A percentile compares a stretch with the other conserved stretches of the same genome.
Evolutionary conservation across 2,329 filamentous ascomycete species (phyloP).

Genomic region (Ascomycota sp.): DNA sequence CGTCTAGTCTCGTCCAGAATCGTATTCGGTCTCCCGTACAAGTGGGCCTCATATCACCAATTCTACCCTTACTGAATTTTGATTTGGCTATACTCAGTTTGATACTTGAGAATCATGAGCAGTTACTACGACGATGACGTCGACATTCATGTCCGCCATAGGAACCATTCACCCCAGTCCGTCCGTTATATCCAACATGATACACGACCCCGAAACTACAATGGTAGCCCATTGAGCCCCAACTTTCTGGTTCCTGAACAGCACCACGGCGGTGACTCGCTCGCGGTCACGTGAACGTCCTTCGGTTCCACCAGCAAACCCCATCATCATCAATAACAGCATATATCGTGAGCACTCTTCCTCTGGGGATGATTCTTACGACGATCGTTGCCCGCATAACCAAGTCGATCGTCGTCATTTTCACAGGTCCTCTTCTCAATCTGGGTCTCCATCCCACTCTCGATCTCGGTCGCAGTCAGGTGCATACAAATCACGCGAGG

Average conservation of each 20-base stretch:
- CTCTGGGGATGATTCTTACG: constrained; percentile 14
- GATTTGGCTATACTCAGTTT: too few species aligned
- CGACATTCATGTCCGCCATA: constrained; percentile 26
- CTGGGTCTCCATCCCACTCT: constrained; percentile 10
- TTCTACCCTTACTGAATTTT: too few species aligned
- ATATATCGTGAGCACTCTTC: constrained; percentile 29
- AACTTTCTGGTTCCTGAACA: constrained; percentile 23
- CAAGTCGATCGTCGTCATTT: constrained; percentile 10
- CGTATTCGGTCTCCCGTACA: too few species aligned
- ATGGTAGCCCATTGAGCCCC: constrained; percentile 19
- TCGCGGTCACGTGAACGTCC: constrained; percentile 20
- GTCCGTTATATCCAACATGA: constrained; percentile 25
- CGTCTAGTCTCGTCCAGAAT: too few species aligned
- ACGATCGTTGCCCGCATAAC: constrained; percentile 5
- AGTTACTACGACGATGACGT: constrained; percentile 31
- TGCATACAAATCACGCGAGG: constrained; percentile 20
- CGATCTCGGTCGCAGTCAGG: constrained; percentile 12
- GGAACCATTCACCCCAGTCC: constrained; percentile 17
- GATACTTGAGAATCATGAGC: background rate
- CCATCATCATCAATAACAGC: constrained; percentile 37
- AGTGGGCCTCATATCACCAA: too few species aligned
- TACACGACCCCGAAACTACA: constrained; percentile 16
- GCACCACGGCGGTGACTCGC: constrained; percentile 21
- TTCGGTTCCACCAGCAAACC: constrained; percentile 17
- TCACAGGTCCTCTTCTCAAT: constrained; percentile 9